A percentile compares a stretch with the other conserved stretches of the same genome.
Conservation (phyloP, 108 stramenopile species). For the Cyclotella kingstonii region DNA sequence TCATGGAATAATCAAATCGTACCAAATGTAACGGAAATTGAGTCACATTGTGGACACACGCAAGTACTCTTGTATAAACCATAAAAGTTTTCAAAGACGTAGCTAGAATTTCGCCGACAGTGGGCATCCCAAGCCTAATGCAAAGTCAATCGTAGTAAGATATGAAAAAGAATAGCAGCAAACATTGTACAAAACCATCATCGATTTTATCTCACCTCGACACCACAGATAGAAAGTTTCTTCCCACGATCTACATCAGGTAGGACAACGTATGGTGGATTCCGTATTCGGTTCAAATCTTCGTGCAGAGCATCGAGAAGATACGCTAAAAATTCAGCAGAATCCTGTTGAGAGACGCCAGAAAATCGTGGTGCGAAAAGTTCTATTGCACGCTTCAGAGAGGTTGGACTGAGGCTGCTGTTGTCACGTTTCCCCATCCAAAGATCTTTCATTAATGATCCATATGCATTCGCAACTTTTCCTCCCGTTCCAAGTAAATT, state of each 20-base stretch:
- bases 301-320: slow-evolving; percentile 94
- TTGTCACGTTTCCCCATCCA: slow-evolving; percentile 53
- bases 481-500: slow-evolving; percentile 86
- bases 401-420: slow-evolving; percentile 48
- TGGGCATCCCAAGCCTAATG: slow-evolving; percentile 61
- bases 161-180: background rate
- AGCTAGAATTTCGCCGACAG: slow-evolving; percentile 67
- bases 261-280: slow-evolving; percentile 90
- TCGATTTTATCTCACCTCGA: slow-evolving; percentile 30
- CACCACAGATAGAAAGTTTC: slow-evolving; percentile 65
- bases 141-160: background rate
- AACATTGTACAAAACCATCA: background rate
- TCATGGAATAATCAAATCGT: background rate
- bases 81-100: slow-evolving; percentile 76
- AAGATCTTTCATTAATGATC: slow-evolving; percentile 61
- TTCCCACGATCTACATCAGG: slow-evolving; percentile 66
- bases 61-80: slow-evolving; percentile 85
- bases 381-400: slow-evolving; percentile 74
- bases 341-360: slow-evolving; percentile 84
- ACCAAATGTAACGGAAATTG: slow-evolving; percentile 90
- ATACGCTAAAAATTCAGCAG: slow-evolving; percentile 91
- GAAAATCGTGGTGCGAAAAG: slow-evolving; percentile 74
- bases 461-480: slow-evolving; percentile 75
- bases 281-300: slow-evolving; percentile 91
- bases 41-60: slow-evolving; percentile 83